These are phyloP conservation scores for Elsinoe fawcettii DNA, from an alignment of 2,329 filamentous ascomycete genomes.

Conservation along the genomic window DNA sequence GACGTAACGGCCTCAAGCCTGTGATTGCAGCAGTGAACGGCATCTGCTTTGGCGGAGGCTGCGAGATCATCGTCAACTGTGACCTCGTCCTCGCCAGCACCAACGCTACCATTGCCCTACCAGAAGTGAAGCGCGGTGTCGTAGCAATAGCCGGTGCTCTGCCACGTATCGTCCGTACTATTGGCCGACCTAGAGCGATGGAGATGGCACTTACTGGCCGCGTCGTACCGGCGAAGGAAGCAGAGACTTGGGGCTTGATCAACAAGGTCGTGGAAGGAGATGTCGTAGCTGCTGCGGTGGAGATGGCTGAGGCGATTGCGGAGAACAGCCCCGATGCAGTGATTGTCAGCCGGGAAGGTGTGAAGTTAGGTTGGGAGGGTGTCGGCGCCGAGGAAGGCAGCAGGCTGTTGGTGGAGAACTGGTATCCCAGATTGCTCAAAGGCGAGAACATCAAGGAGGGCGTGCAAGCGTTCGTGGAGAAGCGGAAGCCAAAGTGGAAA, in stretches of 20 bases:
- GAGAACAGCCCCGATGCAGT: slow-evolving; percentile 62
- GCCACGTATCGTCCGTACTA: slow-evolving; percentile 55
- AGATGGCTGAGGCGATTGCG: slow-evolving; percentile 54
- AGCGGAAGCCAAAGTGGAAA: slow-evolving; percentile 60
- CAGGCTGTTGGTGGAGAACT: slow-evolving; percentile 47
- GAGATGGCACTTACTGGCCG: slow-evolving; percentile 63
- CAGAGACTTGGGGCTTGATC: slow-evolving; percentile 60
- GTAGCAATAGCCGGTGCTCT: slow-evolving; percentile 64
- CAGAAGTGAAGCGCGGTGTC: slow-evolving; percentile 64
- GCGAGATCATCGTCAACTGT: slow-evolving; percentile 67
- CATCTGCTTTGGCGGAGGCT: slow-evolving; percentile 64
- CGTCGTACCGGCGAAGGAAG: slow-evolving; percentile 51
- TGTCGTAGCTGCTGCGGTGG: slow-evolving; percentile 52
- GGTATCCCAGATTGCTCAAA: slow-evolving; percentile 52
- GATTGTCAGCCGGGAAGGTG: slow-evolving; percentile 62
- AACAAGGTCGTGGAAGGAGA: slow-evolving; percentile 52
- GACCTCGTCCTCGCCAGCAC: slow-evolving; percentile 61
- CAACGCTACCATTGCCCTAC: slow-evolving; percentile 57
- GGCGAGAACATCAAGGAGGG: slow-evolving; percentile 71
- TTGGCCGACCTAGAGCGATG: slow-evolving; percentile 62
- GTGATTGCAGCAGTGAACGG: slow-evolving; percentile 71
- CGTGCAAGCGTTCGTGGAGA: slow-evolving; percentile 67
- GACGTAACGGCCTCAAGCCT: slow-evolving; percentile 63
- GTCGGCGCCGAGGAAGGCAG: slow-evolving; percentile 58
- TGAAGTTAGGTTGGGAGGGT: slow-evolving; percentile 66